These are phyloP conservation scores for Aspergillus sergii DNA, from an alignment of 2,329 filamentous ascomycete species.

Conservation along the genomic window DNA sequence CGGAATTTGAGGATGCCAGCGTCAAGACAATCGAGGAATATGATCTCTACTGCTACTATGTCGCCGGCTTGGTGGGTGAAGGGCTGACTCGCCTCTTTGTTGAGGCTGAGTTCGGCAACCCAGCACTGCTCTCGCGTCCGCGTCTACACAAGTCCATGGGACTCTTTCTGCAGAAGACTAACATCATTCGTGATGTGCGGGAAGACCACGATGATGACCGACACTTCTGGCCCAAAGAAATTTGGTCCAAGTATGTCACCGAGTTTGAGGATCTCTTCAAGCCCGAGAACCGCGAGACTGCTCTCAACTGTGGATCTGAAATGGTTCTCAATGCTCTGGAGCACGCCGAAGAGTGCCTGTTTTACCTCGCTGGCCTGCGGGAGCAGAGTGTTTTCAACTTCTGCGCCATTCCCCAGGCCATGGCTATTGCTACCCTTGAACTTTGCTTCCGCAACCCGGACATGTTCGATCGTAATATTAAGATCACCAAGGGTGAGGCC, in stretches of 20 bases:
- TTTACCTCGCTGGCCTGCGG: conserved; percentile 91
- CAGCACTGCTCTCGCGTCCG: conserved; percentile 74
- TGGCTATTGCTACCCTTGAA: conserved; percentile 96
- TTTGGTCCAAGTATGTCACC: conserved; percentile 94
- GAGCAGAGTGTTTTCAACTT: conserved; percentile 99
- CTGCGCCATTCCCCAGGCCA: conserved; percentile 91
- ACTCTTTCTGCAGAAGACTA: conserved; percentile 95
- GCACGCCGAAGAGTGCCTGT: conserved; percentile 90
- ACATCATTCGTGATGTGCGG: conserved; percentile 93
- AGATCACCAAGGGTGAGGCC: conserved; percentile 94
- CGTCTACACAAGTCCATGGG: conserved; percentile 94
- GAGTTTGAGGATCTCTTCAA: conserved; percentile 89
- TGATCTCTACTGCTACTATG: conserved; percentile 96
- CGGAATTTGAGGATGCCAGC: conserved; percentile 76
- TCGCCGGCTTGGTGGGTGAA: conserved; percentile 97
- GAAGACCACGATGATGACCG: conserved; percentile 88
- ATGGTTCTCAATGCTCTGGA: conserved; percentile 90
- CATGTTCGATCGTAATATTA: conserved; percentile 85
- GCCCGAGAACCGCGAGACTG: conserved; percentile 73
- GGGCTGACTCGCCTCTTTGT: conserved; percentile 90
- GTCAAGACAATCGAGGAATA: conserved; percentile 86
- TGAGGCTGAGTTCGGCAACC: conserved; percentile 81
- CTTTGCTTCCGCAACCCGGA: conserved; percentile 87
- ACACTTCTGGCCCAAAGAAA: conserved; percentile 92
- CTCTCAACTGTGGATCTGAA: conserved; percentile 83